Conservation (phyloP, 202 grass and related monocot genomes). For the Miscanthus sacchariflorus region DNA sequence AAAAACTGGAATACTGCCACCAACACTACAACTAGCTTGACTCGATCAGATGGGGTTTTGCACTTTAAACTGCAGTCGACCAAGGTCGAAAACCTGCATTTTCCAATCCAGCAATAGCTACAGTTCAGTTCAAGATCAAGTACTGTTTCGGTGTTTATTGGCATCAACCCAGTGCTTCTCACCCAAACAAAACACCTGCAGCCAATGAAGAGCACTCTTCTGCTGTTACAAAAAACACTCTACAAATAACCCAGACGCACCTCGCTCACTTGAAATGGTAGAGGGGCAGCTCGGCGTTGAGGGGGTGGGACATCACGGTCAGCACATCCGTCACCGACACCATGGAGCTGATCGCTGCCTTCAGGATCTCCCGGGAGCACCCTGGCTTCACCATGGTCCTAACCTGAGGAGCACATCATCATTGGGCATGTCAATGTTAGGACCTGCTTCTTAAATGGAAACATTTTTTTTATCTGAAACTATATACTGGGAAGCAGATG, state of each 20-base stretch:
- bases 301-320: constrained; percentile 70
- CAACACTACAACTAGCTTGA: not conserved
- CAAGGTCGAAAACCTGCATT: not conserved
- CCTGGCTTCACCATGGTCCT: constrained; percentile 78
- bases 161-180: not conserved
- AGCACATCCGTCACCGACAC: constrained; percentile 69
- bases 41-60: not conserved
- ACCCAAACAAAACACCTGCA: constrained; percentile 34
- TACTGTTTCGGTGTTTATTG: constrained; percentile 42
- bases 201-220: constrained; percentile 23
- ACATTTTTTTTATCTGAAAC: not conserved
- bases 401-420: constrained; percentile 51
- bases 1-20: too few species aligned
- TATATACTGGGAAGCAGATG: not conserved
- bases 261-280: constrained; percentile 61
- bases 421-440: constrained; percentile 12
- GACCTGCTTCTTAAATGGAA: not conserved
- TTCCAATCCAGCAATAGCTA: not conserved
- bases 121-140: not conserved
- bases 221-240: constrained; percentile 13
- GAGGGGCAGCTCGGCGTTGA: constrained; percentile 67
- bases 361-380: constrained; percentile 73
- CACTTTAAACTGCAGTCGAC: not conserved
- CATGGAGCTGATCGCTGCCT: constrained; percentile 75
- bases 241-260: constrained; percentile 17